A percentile compares a stretch with the other conserved stretches of the same genome.
Conservation (phyloP, 2,329 filamentous ascomycete species). For the Teratosphaeria zuluensis region DNA sequence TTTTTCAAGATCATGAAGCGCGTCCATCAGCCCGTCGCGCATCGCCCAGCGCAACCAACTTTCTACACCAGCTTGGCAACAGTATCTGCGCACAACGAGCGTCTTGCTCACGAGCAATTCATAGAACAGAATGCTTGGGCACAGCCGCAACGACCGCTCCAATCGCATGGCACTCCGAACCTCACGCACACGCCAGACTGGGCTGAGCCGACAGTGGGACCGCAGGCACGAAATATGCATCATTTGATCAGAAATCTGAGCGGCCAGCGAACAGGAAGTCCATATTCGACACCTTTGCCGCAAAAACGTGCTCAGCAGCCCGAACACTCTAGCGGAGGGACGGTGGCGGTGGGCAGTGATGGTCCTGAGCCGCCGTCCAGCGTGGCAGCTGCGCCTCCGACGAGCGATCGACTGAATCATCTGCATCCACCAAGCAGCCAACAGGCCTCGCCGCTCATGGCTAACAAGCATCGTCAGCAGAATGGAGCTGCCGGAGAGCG, state of each 20-base stretch:
- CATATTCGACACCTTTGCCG: slow-evolving; percentile 22
- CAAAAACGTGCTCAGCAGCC: slow-evolving; percentile 12
- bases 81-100: slow-evolving; percentile 18
- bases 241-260: slow-evolving; percentile 20
- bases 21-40: slow-evolving; percentile 9
- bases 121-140: slow-evolving; percentile 87
- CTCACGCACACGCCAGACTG: slow-evolving; percentile 26
- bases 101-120: slow-evolving; percentile 56
- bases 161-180: slow-evolving; percentile 17
- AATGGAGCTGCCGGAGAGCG: slow-evolving; percentile 5
- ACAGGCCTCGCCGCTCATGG: slow-evolving; percentile 16
- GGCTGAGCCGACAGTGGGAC: slow-evolving; percentile 16
- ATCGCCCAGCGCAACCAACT: slow-evolving; percentile 8
- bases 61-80: slow-evolving; percentile 14
- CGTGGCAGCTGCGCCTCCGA: slow-evolving; percentile 19
- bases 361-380: slow-evolving; percentile 23
- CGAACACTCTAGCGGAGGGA: slow-evolving; percentile 18
- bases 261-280: slow-evolving; percentile 13
- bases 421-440: background rate
- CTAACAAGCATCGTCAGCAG: slow-evolving; percentile 19
- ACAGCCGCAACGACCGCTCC: slow-evolving; percentile 60
- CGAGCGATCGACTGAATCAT: slow-evolving; percentile 10
- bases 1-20: slow-evolving; percentile 17
- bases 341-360: slow-evolving; percentile 17
- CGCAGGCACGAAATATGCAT: slow-evolving; percentile 7